A percentile compares a stretch with the other conserved stretches of the same genome.
Evolutionary conservation across 495 filamentous ascomycete genomes (phyloP).

Genomic region (Neurospora sp.): DNA sequence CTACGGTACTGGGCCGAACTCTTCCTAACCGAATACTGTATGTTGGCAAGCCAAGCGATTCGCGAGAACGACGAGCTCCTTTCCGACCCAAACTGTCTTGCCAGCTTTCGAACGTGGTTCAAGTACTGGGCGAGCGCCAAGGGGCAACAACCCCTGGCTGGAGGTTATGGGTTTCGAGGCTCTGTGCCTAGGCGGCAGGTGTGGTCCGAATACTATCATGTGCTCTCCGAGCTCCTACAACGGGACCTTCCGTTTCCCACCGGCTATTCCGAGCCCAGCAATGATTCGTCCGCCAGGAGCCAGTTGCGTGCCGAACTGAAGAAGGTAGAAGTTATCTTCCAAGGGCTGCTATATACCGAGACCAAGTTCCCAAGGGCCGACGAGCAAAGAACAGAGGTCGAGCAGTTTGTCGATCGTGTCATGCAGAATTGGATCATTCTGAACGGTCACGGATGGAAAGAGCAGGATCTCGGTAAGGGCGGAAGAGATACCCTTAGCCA

Average conservation of each 20-base stretch:
- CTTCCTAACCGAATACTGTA: slow-evolving; percentile 60
- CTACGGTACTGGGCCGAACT: slow-evolving; percentile 69
- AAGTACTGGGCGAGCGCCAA: slow-evolving; percentile 43
- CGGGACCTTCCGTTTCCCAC: slow-evolving; percentile 40
- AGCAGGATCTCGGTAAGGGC: slow-evolving; percentile 68
- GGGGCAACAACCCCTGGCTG: slow-evolving; percentile 22
- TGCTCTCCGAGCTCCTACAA: slow-evolving; percentile 56
- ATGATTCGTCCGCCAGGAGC: slow-evolving; percentile 42
- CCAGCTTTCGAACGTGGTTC: slow-evolving; percentile 52
- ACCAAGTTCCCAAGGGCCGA: slow-evolving; percentile 76
- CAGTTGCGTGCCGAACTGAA: slow-evolving; percentile 65
- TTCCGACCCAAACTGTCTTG: slow-evolving; percentile 39
- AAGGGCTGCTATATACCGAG: slow-evolving; percentile 60
- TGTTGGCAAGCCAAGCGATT: slow-evolving; percentile 48
- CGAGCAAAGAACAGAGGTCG: slow-evolving; percentile 60
- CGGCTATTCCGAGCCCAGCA: slow-evolving; percentile 25
- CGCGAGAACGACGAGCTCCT: slow-evolving; percentile 33
- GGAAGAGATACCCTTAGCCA: slow-evolving; percentile 62
- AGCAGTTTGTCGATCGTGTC: slow-evolving; percentile 68
- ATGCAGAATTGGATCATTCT: slow-evolving; percentile 77
- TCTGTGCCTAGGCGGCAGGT: slow-evolving; percentile 45
- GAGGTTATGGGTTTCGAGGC: slow-evolving; percentile 36
- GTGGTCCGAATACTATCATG: slow-evolving; percentile 74
- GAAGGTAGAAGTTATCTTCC: slow-evolving; percentile 62
- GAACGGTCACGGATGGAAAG: slow-evolving; percentile 61